Base-by-base conservation (phyloP, 805 yeast genomes). In the Metschnikowia sp. region DNA sequence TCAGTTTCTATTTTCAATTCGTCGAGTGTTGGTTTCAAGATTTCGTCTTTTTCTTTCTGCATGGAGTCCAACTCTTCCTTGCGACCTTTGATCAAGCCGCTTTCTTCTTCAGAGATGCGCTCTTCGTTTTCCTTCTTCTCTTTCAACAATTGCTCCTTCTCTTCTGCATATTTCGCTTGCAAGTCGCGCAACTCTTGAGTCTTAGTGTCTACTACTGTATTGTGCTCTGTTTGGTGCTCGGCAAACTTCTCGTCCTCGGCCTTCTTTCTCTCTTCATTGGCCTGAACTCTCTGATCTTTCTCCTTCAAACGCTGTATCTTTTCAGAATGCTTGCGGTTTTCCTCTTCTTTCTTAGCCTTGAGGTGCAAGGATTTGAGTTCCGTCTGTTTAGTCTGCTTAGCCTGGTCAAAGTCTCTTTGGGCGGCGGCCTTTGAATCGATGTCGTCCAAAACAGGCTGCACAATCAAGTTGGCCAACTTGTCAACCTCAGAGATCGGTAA, bases 401-500 rank as follows among this genome's bases (percentile, higher is more conserved):
- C 72, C 22, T 60, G 39, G 66, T 64, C 51, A 65, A 61, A 54
- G 69, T 79, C 42, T 70, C 96, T 80, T 68, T 88, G 92, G 40
- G 79, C 77, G 19, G 67, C 74, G 18, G 95, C 96, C 60, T 86
- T 84, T 39, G 74, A 67, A 56, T 79, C 74, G 59, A 92, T 81
- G 64, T 88, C 91, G 35, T 74, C 76, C 59, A 92, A 72, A 5
- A 92, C 90, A 8, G 99, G 99, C 55, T 79, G 76, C 48, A 94
- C 96, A 60, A 87, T 75, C 40, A 82, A 77, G 50, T 81, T 70
- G 18, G 99, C 98, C 71, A 92, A 79, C 43, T 77, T 77, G 53
- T 88, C 85, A 51, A 94, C 79, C 59, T 91, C 97, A 18, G 74
- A 77, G 50, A 78, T 85, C 35, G 86, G 74, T 77, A 92, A 81